A percentile compares a stretch with the other conserved stretches of the same genome.
Conservation (phyloP, 345 rosid genomes). For the Brassica juncea region DNA sequence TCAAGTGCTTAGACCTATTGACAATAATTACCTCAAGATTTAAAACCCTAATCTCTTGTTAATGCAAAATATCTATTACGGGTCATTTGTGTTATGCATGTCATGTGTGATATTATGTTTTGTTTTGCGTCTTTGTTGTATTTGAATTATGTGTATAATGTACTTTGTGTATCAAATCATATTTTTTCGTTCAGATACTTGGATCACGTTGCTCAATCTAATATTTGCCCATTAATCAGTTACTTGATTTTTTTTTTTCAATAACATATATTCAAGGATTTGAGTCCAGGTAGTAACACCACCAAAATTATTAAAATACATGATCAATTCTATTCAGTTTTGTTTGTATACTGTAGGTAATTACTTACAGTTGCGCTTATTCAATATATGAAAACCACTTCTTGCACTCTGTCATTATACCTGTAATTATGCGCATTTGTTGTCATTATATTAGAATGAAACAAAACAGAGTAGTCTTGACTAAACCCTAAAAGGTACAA, state of each 20-base stretch:
- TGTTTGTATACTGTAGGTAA: background rate
- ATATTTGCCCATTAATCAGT: background rate
- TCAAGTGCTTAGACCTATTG: conserved; percentile 47
- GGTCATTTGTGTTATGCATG: background rate
- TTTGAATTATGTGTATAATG: background rate
- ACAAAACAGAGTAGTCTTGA: conserved; percentile 30
- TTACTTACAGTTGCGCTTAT: background rate
- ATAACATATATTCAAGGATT: background rate
- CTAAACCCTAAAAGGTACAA: conserved; percentile 29
- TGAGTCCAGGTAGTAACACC: background rate
- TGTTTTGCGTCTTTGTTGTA: conserved; percentile 20
- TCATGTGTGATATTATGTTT: conserved; percentile 10
- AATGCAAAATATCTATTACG: background rate
- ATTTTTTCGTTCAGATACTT: conserved; percentile 7
- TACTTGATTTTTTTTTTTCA: background rate
- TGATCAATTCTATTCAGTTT: background rate
- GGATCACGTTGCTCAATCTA: background rate
- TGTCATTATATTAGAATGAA: conserved; percentile 16
- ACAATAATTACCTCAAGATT: conserved; percentile 42
- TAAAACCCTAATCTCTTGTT: background rate
- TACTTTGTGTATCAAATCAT: conserved; percentile 3
- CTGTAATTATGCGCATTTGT: background rate
- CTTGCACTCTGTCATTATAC: background rate
- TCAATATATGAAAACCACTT: background rate
- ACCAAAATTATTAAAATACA: background rate